phyloP scores from a whole-genome alignment of 495 filamentous ascomycete species.

The Penicillium alfredii region DNA sequence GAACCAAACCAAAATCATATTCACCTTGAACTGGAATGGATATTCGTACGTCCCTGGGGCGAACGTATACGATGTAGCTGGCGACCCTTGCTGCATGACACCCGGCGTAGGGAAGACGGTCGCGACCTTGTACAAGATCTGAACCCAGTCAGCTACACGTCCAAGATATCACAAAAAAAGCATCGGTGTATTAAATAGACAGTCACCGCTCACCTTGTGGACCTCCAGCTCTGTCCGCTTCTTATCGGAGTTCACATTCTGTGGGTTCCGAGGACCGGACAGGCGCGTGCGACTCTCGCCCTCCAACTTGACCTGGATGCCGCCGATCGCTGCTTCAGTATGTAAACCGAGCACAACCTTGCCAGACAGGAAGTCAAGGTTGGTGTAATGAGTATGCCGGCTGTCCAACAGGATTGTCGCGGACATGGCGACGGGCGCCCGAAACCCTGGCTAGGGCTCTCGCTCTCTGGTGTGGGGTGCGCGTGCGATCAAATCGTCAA shows the following conservation, averaged over 20 bases:
- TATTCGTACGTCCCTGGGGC: conserved; percentile 77
- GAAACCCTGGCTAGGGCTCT: conserved; percentile 11
- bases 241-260: conserved; percentile 53
- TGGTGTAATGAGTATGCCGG: conserved; percentile 73
- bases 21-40: conserved; percentile 81
- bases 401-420: conserved; percentile 73
- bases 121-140: conserved; percentile 63
- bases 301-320: conserved; percentile 88
- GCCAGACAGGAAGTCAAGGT: conserved; percentile 74
- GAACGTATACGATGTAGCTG: conserved; percentile 54
- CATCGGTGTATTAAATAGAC: conserved; percentile 1
- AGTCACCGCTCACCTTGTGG: conserved; percentile 59
- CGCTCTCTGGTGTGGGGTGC: neutral
- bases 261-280: conserved; percentile 47
- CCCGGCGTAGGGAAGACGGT: conserved; percentile 58
- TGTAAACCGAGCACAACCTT: conserved; percentile 58
- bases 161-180: no score
- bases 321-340: conserved; percentile 61
- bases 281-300: conserved; percentile 74
- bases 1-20: neutral
- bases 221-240: conserved; percentile 63
- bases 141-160: conserved; percentile 8
- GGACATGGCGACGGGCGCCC: conserved; percentile 54
- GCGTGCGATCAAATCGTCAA: neutral
- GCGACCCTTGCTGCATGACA: conserved; percentile 40